Base-by-base conservation (phyloP, 805 yeast genomes). In the Saturnispora silvae region DNA sequence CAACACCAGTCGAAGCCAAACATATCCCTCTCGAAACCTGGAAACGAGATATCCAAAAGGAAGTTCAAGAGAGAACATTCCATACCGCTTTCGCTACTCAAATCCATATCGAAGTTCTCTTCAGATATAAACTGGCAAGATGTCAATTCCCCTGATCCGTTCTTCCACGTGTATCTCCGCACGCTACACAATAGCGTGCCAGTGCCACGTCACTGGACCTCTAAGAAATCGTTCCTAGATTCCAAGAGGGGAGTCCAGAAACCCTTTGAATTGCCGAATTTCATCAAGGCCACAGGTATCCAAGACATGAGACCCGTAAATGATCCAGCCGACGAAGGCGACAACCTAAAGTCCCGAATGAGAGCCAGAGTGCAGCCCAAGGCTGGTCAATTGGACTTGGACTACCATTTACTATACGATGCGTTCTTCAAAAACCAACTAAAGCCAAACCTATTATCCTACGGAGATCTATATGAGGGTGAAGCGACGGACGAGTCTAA, bases 321-420 rank as follows among this genome's bases (percentile, higher is more conserved):
- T n/a, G 45, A 36, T 2, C 54, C 62, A 4, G 58, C 60, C 13
- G 69, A 63, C 4, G 77, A 77, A 31, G 76, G 70, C 4, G 15
- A 70, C 11, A 66, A 76, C 1, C 53, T 85, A 46, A 77, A 81
- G 51, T 92, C 82, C 49, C 67, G 71, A 50, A 79, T 79, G 54
- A 67, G 96, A 44, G 89, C 82, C 40, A 67, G 81, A 35, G 94
- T 86, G 0, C 96, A 84, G 54, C 96, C 96, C 0, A 84, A 83
- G 53, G 65, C 85, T 75, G 94, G 94, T 1, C 66, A 76, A 36
- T 56, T 89, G 17, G 97, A 89, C 53, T 70, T 92, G 18, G 96
- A 89, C 56, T 87, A 81, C 53, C 78, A 72, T 44, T 81, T 75
- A 45, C 57, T 89, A 16, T 77, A 84, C 52, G 82, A 83, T 54